Conservation (phyloP, 192 early-diverging fungal species). For the Coemansia sp. region DNA sequence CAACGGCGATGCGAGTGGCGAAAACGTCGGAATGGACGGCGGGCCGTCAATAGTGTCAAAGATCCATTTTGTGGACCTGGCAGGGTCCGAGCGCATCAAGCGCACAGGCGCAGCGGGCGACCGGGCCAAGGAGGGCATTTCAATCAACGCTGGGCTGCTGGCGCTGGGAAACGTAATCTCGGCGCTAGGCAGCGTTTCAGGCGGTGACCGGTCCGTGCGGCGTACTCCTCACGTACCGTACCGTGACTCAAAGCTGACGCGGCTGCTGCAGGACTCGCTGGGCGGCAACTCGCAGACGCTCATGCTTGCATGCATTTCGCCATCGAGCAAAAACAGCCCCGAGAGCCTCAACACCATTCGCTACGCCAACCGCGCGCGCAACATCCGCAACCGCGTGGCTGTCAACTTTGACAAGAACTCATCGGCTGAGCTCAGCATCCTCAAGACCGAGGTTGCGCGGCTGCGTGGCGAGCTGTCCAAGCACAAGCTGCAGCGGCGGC, state of each 20-base stretch:
- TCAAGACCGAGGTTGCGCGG: conserved; percentile 52
- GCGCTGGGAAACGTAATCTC: conserved; percentile 98
- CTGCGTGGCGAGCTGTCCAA: conserved; percentile 53
- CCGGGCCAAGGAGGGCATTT: conserved; percentile 93
- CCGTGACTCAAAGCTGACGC: conserved; percentile 95
- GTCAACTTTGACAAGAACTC: conserved; percentile 65
- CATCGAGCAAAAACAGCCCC: conserved; percentile 77
- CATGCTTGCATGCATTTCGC: conserved; percentile 96
- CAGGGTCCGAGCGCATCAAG: conserved; percentile 95
- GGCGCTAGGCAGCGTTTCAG: conserved; percentile 74
- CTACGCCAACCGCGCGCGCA: conserved; percentile 95
- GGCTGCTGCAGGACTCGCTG: conserved; percentile 91
- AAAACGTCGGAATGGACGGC: background rate
- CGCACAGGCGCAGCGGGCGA: conserved; percentile 94
- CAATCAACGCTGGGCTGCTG: conserved; percentile 93
- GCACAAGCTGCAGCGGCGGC: conserved; percentile 47
- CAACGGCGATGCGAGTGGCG: conserved; percentile 1
- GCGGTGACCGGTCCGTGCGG: background rate
- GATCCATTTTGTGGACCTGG: conserved; percentile 99
- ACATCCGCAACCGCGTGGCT: conserved; percentile 90
- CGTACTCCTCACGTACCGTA: conserved; percentile 70
- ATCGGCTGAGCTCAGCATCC: conserved; percentile 51
- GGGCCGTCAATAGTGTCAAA: conserved; percentile 66
- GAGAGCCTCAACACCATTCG: conserved; percentile 96
- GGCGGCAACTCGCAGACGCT: conserved; percentile 95